Percentiles rank a stretch among this genome's conserved stretches.
Evolutionary conservation across 2,329 filamentous ascomycete species (phyloP).

Genomic region (Phialocephala sp.): DNA sequence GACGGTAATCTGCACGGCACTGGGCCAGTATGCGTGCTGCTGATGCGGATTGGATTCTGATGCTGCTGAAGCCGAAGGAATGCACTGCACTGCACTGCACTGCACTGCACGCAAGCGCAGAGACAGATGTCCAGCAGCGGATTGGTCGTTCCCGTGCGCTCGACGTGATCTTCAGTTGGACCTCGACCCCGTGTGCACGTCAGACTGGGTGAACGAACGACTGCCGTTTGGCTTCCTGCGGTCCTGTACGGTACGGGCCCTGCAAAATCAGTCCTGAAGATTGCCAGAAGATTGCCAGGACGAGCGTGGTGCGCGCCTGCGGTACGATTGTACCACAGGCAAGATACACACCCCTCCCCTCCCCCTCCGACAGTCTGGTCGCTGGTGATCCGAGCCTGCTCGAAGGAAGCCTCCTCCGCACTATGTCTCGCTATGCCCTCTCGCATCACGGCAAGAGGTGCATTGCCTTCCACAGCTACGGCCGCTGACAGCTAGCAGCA

Average conservation of each 20-base stretch:
- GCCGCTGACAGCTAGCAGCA: not conserved
- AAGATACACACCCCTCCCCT: too few species aligned
- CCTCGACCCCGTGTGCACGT: not conserved
- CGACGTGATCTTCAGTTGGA: not conserved
- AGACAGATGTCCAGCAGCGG: not conserved
- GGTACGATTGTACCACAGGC: not conserved
- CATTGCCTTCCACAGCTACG: not conserved
- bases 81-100: not conserved
- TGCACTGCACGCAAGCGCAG: not conserved
- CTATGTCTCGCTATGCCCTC: not conserved
- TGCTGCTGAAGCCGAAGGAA: not conserved
- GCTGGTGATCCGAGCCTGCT: constrained; percentile 9
- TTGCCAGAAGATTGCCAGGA: not conserved
- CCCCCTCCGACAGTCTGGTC: constrained; percentile 5
- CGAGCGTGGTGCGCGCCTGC: not conserved
- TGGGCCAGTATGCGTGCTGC: not conserved
- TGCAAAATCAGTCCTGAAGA: constrained; percentile 4
- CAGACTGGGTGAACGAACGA: constrained; percentile 8
- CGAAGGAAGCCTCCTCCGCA: not conserved
- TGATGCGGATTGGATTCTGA: not conserved
- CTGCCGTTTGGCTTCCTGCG: not conserved
- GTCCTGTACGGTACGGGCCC: too few species aligned
- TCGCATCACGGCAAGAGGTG: not conserved
- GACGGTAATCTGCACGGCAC: not conserved
- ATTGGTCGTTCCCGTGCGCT: not conserved